Base-by-base conservation (phyloP, 1,139 yeast species). In the Geotrichum fermentans region DNA sequence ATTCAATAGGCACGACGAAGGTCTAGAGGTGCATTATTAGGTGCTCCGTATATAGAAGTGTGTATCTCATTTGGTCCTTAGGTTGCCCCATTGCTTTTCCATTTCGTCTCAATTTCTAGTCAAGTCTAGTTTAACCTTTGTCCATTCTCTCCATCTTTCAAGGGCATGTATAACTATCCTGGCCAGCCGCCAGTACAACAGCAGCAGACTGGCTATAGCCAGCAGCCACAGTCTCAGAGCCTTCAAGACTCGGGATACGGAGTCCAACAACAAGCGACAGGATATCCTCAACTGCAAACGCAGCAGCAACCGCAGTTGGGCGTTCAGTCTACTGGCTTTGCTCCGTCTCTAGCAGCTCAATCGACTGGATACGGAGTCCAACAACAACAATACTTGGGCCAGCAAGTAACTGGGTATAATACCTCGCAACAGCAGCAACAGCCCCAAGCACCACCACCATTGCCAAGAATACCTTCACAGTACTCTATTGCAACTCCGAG, bases 401-500 rank as follows among this genome's bases (percentile, higher is more conserved):
- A 36, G 28, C 39, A 36, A 21, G 7, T 10, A 16, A 36, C 39
- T 7, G 39, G 39, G 14, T 21, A 16, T 13, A 30, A 30, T 30
- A 18, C 24, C 38, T 40, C 20, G 38, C 55, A 41, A 16, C 49
- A 42, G 39, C 55, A 41, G 21, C 42, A 22, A 17, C 33, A 24
- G 26, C 24, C 21, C 16, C 28, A 8, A 13, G n/a, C 21, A 16
- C 20, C 47, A 1, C 51, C 52, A 10, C 53, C 54, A 14, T 50
- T 50, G 28, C 51, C 51, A 18, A 37, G 51, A 14, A 36, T 47
- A 22, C 47, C 49, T 18, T 54, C 53, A 28, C 48, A 37, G 20
- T 51, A 48, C 14, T 13, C 63, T 62, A 24, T 59, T 59, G 32
- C 54, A 40, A 30, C 61, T 56, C 63, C 28, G 59, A 59, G 40